These are phyloP conservation scores for Priceomyces castillae DNA, from an alignment of 805 yeast species.

Conservation along the genomic window DNA sequence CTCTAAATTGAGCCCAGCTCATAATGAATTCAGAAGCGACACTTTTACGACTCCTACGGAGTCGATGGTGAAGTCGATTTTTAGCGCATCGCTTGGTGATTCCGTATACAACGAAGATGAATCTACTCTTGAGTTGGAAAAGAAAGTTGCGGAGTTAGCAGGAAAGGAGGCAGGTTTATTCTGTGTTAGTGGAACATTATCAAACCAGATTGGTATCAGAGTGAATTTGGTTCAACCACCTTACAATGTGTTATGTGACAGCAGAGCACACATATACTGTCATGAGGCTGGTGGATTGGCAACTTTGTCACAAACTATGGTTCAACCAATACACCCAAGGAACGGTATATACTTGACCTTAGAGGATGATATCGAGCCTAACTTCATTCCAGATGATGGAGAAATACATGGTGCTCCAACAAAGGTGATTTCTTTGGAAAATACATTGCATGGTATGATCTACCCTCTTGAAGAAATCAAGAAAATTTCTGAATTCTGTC, in stretches of 20 bases:
- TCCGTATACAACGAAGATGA: constrained; percentile 43
- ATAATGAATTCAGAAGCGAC: constrained; percentile 52
- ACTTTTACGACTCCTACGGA: constrained; percentile 88
- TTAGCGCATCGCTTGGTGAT: constrained; percentile 37
- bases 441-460: constrained; percentile 42
- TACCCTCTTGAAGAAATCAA: constrained; percentile 39
- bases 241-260: constrained; percentile 37
- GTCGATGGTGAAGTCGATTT: constrained; percentile 58
- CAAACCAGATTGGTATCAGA: constrained; percentile 40
- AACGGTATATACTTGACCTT: constrained; percentile 36
- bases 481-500: constrained; percentile 34
- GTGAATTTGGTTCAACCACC: constrained; percentile 43
- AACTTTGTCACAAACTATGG: constrained; percentile 42
- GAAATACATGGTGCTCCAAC: constrained; percentile 46
- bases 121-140: constrained; percentile 31
- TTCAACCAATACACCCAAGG: constrained; percentile 34
- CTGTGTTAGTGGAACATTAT: constrained; percentile 43
- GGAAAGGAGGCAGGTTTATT: constrained; percentile 41
- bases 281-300: constrained; percentile 46
- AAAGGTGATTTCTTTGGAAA: constrained; percentile 42
- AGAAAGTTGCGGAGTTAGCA: constrained; percentile 31
- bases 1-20: constrained; percentile 21
- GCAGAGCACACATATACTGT: constrained; percentile 34
- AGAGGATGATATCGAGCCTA: constrained; percentile 36
- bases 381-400: constrained; percentile 41